Conservation (phyloP, 2,329 filamentous ascomycete genomes). For the Ophiostoma novo-ulmi region DNA sequence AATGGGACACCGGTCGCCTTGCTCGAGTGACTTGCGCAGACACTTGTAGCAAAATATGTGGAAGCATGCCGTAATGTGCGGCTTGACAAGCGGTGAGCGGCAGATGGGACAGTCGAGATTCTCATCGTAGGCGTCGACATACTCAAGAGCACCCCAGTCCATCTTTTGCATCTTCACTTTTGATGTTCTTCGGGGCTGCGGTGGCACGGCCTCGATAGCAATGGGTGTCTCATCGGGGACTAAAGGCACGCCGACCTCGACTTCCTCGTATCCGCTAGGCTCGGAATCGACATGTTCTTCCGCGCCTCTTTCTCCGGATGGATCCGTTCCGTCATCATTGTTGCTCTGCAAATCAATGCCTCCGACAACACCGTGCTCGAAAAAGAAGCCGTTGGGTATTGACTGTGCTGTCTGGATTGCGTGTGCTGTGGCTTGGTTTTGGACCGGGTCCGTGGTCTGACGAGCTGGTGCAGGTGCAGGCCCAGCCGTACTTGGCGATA, state of each 20-base stretch:
- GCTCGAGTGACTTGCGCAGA: constrained; percentile 42
- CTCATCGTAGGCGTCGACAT: constrained; percentile 34
- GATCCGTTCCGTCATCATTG: neutral
- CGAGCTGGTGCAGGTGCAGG: neutral
- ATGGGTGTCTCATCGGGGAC: neutral
- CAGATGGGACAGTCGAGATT: constrained; percentile 43
- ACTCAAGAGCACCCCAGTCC: constrained; percentile 36
- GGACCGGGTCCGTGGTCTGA: neutral
- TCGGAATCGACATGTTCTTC: neutral
- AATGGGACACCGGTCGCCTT: constrained; percentile 50
- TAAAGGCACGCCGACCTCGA: neutral
- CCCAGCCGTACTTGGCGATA: neutral
- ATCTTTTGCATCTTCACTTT: constrained; percentile 26
- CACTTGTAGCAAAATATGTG: constrained; percentile 62
- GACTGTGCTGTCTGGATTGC: neutral
- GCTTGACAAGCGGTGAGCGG: constrained; percentile 55
- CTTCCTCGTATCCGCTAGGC: neutral
- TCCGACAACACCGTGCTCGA: neutral
- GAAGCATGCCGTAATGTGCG: constrained; percentile 56
- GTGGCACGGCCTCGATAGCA: neutral
- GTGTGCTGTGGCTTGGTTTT: neutral
- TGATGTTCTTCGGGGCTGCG: neutral
- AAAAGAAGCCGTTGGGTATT: neutral
- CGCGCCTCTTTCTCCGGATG: neutral
- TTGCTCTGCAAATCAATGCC: neutral